Conservation (phyloP, 2,329 filamentous ascomycete species). For the Ambrosiella beaveri region DNA sequence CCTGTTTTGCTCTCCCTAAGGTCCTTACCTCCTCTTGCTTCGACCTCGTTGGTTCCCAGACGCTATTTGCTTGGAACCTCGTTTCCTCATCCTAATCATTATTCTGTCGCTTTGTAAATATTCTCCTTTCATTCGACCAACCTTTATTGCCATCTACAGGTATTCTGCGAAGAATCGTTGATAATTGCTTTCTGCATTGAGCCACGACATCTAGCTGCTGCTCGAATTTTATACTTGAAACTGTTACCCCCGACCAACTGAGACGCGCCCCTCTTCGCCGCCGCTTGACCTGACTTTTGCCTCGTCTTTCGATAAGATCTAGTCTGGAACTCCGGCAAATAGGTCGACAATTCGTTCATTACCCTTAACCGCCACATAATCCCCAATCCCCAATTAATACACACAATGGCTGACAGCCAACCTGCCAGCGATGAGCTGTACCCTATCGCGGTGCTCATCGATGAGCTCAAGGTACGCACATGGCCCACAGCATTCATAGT, state of each 20-base stretch:
- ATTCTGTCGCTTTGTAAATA: constrained; percentile 8
- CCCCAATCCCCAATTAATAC: background rate
- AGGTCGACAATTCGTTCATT: background rate
- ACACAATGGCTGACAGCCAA: constrained; percentile 69
- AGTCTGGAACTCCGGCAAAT: constrained; percentile 1
- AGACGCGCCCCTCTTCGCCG: constrained; percentile 13
- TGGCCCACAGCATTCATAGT: background rate
- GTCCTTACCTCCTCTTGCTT: constrained; percentile 6
- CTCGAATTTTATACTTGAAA: background rate
- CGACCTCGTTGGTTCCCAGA: constrained; percentile 1
- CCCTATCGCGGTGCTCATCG: constrained; percentile 97
- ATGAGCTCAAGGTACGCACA: constrained; percentile 78
- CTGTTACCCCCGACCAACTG: constrained; percentile 1
- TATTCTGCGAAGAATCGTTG: background rate
- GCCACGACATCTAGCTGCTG: background rate
- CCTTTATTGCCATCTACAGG: background rate
- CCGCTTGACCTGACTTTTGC: background rate
- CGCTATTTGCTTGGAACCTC: constrained; percentile 4
- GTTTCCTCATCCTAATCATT: background rate
- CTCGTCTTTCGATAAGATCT: background rate
- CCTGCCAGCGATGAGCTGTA: constrained; percentile 97
- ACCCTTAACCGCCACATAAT: background rate
- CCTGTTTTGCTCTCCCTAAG: constrained; percentile 4
- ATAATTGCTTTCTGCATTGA: background rate
- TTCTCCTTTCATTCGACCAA: constrained; percentile 1